Evolutionary conservation across 495 filamentous ascomycete species (phyloP), one percentile per base, ranked within the genome.

Genomic region (Daldinia concentrica): DNA sequence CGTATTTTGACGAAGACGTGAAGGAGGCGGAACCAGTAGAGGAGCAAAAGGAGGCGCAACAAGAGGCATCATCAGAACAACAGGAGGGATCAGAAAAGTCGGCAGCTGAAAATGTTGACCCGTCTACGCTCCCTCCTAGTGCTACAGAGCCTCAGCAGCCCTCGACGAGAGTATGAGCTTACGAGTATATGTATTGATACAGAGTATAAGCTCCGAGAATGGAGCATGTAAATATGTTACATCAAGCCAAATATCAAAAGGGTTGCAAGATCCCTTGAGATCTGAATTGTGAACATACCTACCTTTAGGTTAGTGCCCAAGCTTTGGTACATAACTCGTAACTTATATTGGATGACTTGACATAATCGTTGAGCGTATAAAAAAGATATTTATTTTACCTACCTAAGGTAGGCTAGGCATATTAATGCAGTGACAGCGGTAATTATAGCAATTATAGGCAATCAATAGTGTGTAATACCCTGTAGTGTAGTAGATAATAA

Each of bases 1-100:
- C 79, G 45, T 82, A 79, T 52, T 30, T 81, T 22, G 82, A 83
- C 52, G 76, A 79, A 30, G 54, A 57, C 5, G 15, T 30, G 19
- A 29, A 57, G n/a, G 27, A 6, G 12, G 6, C 27, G 27, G 54
- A 3, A 24, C 17, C 54, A 30, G 26, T 6, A 57, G 54, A 57
- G 54, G 27, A 30, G 37, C 32, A 19, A 14, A n/a, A 27, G 66
- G 22, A 56, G 57, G 6, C 1, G 6, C 57, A 27, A 36, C 62
- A 57, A 29, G 27, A 66, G 29, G 55, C 17, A 27, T 26, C 29
- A 19, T 1, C 26, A 19, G 68, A 63, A 43, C 61, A 56, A 29
- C 30, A 66, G 29, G 59, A 64, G 26, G 64, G 14, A 41, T 27
- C 50, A 57, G 64, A 58, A 55, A 59, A 60, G 37, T 37, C 64